phyloP scores from a whole-genome alignment of 2,329 filamentous ascomycete species.

The Hymenotorrendiella dingleyae region DNA sequence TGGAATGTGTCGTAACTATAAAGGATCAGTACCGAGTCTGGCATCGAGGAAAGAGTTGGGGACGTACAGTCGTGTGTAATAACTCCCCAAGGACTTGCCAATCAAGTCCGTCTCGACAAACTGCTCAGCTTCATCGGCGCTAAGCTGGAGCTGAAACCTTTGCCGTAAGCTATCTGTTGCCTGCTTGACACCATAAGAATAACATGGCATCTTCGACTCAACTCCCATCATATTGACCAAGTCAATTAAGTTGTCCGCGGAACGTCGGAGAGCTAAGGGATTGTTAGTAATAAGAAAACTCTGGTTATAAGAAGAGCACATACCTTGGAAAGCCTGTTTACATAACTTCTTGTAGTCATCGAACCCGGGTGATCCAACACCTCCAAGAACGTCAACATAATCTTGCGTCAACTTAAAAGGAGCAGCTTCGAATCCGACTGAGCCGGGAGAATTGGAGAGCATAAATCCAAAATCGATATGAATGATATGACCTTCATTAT shows the following conservation, averaged over 20 bases:
- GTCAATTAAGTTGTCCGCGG: conserved; percentile 75
- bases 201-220: conserved; percentile 81
- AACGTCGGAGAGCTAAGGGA: conserved; percentile 61
- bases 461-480: conserved; percentile 91
- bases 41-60: background rate
- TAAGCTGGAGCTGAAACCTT: conserved; percentile 76
- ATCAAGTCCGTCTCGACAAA: conserved; percentile 78
- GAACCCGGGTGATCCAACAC: conserved; percentile 62
- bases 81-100: conserved; percentile 76
- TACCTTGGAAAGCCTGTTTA: conserved; percentile 78
- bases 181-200: conserved; percentile 65
- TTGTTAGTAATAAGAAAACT: conserved; percentile 10
- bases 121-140: conserved; percentile 72
- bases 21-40: conserved; percentile 5
- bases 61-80: conserved; percentile 78
- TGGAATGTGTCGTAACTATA: conserved; percentile 77
- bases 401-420: conserved; percentile 84
- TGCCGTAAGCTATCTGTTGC: conserved; percentile 65
- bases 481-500: conserved; percentile 79
- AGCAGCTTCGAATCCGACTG: conserved; percentile 79
- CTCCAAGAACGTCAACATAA: conserved; percentile 78
- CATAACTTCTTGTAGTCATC: conserved; percentile 72
- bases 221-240: conserved; percentile 79
- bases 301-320: conserved; percentile 21
- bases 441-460: conserved; percentile 79